Evolutionary conservation across 2,329 filamentous ascomycete species (phyloP), one percentile per base, ranked within the genome.

Genomic region (Pyrenophora graminea): DNA sequence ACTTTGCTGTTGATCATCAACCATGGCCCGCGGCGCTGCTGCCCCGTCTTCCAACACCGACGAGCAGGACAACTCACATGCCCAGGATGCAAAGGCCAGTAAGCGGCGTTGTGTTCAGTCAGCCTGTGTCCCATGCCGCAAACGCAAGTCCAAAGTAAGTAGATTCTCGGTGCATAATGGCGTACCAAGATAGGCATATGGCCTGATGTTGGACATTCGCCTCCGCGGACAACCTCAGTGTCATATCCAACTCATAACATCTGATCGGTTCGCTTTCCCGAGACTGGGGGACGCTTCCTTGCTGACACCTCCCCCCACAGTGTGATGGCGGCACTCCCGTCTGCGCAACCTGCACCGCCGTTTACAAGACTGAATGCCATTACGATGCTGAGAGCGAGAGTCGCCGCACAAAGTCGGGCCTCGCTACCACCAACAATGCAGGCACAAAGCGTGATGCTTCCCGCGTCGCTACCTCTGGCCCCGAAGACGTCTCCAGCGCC

Each of bases 371-470:
- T 9, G 71, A 77, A 36, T 82, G 80, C 64, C 66, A 58, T 55
- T 82, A 81, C 64, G 79, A 81, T 57, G 69, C 71, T 17, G 77
- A 80, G 53, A 76, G 72, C 56, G 78, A 80, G 55, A 76, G 74
- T 54, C 69, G 77, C 31, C 74, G 78, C 53, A 75, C 52, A 64
- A 76, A 67, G 67, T 64, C 46, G 67, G 31, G 64, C 69, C 54
- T 71, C 67, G 33, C 58, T 3, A 40, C 42, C 34, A 21, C 48
- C 18, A 39, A 58, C 18, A 56, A 54, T 34, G 49, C 55, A 37
- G 66, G 64, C 41, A 59, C 53, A 17, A 72, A 72, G 55, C 68
- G 70, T 56, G 66, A 70, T 50, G 62, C 60, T 36, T 57, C 64
- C 37, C 39, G 48, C 19, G 52, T 61, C 23, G 39, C 50, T 39